A percentile compares a stretch with the other conserved stretches of the same genome.
These are phyloP conservation scores for Aspergillus fumigatiaffinis DNA, from an alignment of 2,329 filamentous ascomycete genomes.

Conservation along the genomic window DNA sequence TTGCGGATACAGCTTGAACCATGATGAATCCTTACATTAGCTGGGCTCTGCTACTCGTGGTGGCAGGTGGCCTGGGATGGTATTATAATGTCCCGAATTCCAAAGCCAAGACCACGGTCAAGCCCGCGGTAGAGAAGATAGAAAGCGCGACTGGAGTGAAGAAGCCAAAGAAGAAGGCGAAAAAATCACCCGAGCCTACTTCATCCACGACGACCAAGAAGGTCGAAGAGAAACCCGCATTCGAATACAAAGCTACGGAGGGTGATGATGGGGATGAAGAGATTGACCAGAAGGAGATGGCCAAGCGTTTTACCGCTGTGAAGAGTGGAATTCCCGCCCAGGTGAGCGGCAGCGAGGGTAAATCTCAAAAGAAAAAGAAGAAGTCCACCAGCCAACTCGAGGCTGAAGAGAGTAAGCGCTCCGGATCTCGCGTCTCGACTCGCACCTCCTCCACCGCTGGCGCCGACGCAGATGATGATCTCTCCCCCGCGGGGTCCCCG, in stretches of 20 bases:
- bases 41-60: conserved; percentile 42
- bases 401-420: conserved; percentile 43
- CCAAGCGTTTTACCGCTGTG: conserved; percentile 65
- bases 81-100: conserved; percentile 37
- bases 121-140: conserved; percentile 30
- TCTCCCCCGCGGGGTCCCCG: conserved; percentile 67
- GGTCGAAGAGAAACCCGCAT: conserved; percentile 28
- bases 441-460: conserved; percentile 67
- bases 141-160: conserved; percentile 32
- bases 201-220: conserved; percentile 27
- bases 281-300: conserved; percentile 70
- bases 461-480: conserved; percentile 76
- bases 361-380: conserved; percentile 62
- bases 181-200: conserved; percentile 27
- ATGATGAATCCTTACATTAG: conserved; percentile 44
- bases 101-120: conserved; percentile 30
- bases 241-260: conserved; percentile 25
- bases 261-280: conserved; percentile 51
- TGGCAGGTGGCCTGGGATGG: conserved; percentile 39
- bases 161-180: conserved; percentile 41
- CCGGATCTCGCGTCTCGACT: conserved; percentile 46
- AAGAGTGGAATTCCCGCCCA: conserved; percentile 64
- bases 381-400: conserved; percentile 55
- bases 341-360: conserved; percentile 29
- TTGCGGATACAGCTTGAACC: conserved; percentile 15